Evolutionary conservation across 768 basidiomycete genomes (phyloP).

Genomic region (Chalciporus sphaerocephalus): DNA sequence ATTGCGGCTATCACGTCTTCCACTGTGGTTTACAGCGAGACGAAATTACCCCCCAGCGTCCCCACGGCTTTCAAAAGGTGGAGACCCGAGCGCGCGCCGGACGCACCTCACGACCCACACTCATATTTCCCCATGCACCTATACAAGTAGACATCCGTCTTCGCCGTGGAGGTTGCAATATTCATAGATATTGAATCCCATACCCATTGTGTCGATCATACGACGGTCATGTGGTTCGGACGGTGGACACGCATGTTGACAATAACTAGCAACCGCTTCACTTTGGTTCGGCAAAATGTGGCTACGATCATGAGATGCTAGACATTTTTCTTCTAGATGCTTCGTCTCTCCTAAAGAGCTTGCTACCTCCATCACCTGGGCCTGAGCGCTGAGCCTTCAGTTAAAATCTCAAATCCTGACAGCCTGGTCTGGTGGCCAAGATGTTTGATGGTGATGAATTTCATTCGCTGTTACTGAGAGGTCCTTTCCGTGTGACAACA

Average conservation of each 20-base stretch:
- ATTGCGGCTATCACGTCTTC: constrained; percentile 60
- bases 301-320: too few species aligned
- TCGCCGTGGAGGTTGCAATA: constrained; percentile 1
- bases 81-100: constrained; percentile 64
- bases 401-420: too few species aligned
- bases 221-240: neutral
- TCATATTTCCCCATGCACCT: constrained; percentile 83
- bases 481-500: too few species aligned
- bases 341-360: too few species aligned
- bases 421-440: too few species aligned
- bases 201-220: constrained; percentile 26
- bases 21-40: constrained; percentile 54
- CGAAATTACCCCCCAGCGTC: constrained; percentile 70
- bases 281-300: too few species aligned
- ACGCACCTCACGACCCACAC: constrained; percentile 79
- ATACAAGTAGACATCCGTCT: constrained; percentile 40
- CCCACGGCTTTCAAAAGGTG: constrained; percentile 68
- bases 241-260: neutral
- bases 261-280: neutral
- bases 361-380: too few species aligned
- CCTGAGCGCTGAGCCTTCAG: too few species aligned
- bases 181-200: constrained; percentile 27
- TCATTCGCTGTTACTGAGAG: too few species aligned
- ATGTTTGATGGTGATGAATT: too few species aligned
- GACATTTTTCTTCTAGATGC: too few species aligned